Conservation (phyloP, 345 rosid genomes). For the Triadica sebifera region DNA sequence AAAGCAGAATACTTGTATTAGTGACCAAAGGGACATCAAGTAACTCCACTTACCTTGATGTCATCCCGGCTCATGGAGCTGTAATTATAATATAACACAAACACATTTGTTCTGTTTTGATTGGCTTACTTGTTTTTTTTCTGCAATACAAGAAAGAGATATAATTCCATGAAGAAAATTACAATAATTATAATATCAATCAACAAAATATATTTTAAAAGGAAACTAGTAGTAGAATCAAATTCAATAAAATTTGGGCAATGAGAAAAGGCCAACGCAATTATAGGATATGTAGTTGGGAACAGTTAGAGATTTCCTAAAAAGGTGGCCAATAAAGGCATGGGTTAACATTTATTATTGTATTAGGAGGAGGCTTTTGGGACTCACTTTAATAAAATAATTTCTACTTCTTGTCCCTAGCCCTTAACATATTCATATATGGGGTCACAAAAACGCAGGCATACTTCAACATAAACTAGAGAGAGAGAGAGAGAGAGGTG, state of each 20-base stretch:
- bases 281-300: slow-evolving; percentile 16
- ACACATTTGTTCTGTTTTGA: slow-evolving; percentile 71
- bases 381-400: background rate
- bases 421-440: background rate
- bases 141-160: slow-evolving; percentile 44
- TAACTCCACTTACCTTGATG: slow-evolving; percentile 30
- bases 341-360: slow-evolving; percentile 1
- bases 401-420: background rate
- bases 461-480: slow-evolving; percentile 2
- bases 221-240: slow-evolving; percentile 9
- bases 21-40: background rate
- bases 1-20: background rate
- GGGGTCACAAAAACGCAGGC: background rate
- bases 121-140: slow-evolving; percentile 58
- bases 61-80: slow-evolving; percentile 17
- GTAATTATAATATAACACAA: slow-evolving; percentile 73
- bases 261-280: slow-evolving; percentile 20
- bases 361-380: slow-evolving; percentile 3
- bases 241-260: slow-evolving; percentile 6
- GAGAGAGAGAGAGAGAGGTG: background rate
- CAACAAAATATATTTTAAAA: slow-evolving; percentile 1
- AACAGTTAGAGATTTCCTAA: background rate
- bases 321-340: slow-evolving; percentile 8
- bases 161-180: slow-evolving; percentile 1
- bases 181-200: background rate